phyloP scores from a whole-genome alignment of 768 basidiomycete species.

The Leccinum sublutescens region DNA sequence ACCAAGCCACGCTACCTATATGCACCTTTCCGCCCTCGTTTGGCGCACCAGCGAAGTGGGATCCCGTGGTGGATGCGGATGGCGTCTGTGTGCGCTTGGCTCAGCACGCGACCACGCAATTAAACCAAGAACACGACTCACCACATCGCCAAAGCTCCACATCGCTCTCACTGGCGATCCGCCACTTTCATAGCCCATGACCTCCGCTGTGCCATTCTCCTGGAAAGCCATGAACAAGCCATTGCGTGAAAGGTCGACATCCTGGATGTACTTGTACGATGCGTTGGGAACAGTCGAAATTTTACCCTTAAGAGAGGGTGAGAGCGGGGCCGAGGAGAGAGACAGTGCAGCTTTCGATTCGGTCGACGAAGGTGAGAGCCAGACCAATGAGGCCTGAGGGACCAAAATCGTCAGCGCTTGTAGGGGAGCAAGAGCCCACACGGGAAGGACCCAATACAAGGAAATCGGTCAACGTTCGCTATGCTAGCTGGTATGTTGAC shows the following conservation, averaged over 20 bases:
- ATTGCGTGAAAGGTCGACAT: slow-evolving; percentile 54
- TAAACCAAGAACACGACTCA: slow-evolving; percentile 27
- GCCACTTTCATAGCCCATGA: slow-evolving; percentile 45
- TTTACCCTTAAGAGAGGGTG: slow-evolving; percentile 50
- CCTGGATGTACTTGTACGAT: slow-evolving; percentile 52
- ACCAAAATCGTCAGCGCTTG: slow-evolving; percentile 1
- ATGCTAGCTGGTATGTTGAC: slow-evolving; percentile 56
- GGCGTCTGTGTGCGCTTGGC: slow-evolving; percentile 33
- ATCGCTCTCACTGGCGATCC: slow-evolving; percentile 42
- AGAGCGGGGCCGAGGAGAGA: slow-evolving; percentile 42
- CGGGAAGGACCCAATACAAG: slow-evolving; percentile 33
- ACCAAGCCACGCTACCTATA: slow-evolving; percentile 69
- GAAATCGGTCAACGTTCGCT: slow-evolving; percentile 35
- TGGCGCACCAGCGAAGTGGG: slow-evolving; percentile 58
- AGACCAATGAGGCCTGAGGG: slow-evolving; percentile 26
- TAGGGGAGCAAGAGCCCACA: slow-evolving; percentile 1
- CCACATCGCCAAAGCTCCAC: slow-evolving; percentile 58
- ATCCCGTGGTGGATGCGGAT: slow-evolving; percentile 42
- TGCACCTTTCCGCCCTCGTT: slow-evolving; percentile 50
- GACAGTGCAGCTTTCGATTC: slow-evolving; percentile 10
- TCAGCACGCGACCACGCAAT: not conserved
- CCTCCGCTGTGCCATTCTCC: slow-evolving; percentile 52
- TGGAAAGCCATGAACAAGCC: slow-evolving; percentile 63
- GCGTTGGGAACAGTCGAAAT: slow-evolving; percentile 41
- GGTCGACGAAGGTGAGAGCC: slow-evolving; percentile 33